Percentiles rank a stretch among this genome's conserved stretches.
Evolutionary conservation across 2,329 filamentous ascomycete genomes (phyloP).

Genomic region (Fusarium sp.): DNA sequence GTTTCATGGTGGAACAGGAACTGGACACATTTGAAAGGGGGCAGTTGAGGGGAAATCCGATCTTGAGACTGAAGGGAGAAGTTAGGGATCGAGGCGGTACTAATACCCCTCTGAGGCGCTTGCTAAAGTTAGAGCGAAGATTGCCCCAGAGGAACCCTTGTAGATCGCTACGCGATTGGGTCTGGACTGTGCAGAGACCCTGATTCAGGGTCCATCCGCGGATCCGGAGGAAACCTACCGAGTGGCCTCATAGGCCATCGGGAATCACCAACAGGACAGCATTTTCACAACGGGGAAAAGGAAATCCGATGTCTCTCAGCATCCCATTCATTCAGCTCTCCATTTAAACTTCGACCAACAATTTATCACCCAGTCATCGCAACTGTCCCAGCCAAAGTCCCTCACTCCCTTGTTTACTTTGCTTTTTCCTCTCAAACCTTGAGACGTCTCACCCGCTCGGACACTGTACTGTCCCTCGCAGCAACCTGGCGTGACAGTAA

Average conservation of each 20-base stretch:
- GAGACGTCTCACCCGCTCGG: neutral
- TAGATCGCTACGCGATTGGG: conserved; percentile 10
- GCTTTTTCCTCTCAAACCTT: neutral
- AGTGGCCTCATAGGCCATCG: neutral
- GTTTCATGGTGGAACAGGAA: conserved; percentile 1
- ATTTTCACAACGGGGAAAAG: neutral
- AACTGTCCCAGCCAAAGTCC: neutral
- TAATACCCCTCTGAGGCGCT: conserved; percentile 13
- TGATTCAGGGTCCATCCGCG: conserved; percentile 22
- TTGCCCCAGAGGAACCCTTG: conserved; percentile 1
- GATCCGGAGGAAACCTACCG: conserved; percentile 13
- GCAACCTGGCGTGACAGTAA: neutral
- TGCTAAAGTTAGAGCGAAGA: neutral
- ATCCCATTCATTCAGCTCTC: neutral
- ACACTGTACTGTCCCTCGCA: neutral
- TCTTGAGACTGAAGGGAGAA: neutral
- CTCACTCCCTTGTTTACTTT: neutral
- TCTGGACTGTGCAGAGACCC: conserved; percentile 10
- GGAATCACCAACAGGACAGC: neutral
- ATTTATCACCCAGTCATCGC: neutral
- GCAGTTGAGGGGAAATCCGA: neutral
- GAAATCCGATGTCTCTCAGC: neutral
- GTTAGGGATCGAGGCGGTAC: conserved; percentile 4
- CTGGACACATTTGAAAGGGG: neutral
- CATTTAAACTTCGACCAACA: neutral